These are phyloP conservation scores for Monosporascus sp. DNA, from an alignment of 2,329 filamentous ascomycete species.

Conservation along the genomic window DNA sequence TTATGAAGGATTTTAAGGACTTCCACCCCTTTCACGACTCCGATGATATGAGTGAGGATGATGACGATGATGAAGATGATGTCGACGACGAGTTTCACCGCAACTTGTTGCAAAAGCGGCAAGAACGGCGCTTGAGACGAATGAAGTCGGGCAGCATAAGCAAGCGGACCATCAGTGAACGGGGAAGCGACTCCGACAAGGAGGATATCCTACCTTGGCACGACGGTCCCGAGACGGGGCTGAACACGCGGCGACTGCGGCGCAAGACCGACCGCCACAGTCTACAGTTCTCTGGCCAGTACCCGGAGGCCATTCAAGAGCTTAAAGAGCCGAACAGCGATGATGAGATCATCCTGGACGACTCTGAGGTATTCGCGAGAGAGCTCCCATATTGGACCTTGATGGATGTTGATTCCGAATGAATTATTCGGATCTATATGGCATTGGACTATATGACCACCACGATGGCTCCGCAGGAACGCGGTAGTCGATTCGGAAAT, in stretches of 20 bases:
- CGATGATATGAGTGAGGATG: conserved; percentile 18
- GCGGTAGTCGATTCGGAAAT: background rate
- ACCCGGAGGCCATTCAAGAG: conserved; percentile 27
- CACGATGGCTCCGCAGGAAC: background rate
- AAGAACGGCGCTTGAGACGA: conserved; percentile 21
- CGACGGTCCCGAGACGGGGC: conserved; percentile 17
- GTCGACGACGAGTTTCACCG: conserved; percentile 22
- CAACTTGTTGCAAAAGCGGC: conserved; percentile 13
- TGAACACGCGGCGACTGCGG: conserved; percentile 21
- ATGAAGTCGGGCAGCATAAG: conserved; percentile 30
- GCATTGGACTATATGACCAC: conserved; percentile 1
- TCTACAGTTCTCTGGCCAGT: conserved; percentile 22
- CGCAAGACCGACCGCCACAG: conserved; percentile 27
- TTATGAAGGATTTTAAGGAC: conserved; percentile 22
- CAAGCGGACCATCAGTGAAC: conserved; percentile 31
- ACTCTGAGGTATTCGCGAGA: conserved; percentile 22
- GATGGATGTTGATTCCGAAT: conserved; percentile 29
- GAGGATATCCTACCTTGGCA: conserved; percentile 27
- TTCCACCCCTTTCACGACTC: conserved; percentile 22
- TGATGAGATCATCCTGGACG: conserved; percentile 26
- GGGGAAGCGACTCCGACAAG: conserved; percentile 28
- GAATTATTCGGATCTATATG: conserved; percentile 8
- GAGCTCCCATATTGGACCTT: conserved; percentile 29
- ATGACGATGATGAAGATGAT: conserved; percentile 13
- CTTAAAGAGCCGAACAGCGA: conserved; percentile 28